Evolutionary conservation across 2,329 filamentous ascomycete genomes (phyloP), one percentile per base, ranked within the genome.

Genomic region (Hypomyces rosellus): DNA sequence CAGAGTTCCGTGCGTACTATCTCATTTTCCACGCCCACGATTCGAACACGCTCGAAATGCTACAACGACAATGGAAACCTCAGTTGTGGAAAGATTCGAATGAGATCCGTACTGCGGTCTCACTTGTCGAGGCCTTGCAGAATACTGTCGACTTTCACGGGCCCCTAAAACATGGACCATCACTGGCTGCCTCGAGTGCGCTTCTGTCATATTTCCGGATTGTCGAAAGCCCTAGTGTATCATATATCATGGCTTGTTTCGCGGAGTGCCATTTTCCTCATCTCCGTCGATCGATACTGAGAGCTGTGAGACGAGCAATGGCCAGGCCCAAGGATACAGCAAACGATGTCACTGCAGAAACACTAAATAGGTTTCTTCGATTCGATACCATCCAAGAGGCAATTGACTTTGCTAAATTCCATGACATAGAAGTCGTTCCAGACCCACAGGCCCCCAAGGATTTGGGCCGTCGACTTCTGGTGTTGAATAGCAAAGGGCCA

Each of bases 311-410:
- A 46, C 73, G 69, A 49, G 73, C 77, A 1, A 80, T 83, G 54
- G 72, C 77, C 2, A 74, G 81, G 50, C 77, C 78, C 20, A 74
- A 78, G 52, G 76, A 78, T 46, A 72, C 75, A 5, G 74, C 81
- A 2, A 81, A 78, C 56, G 82, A 85, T 55, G 74, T 85, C 42
- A 84, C 80, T 1, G 73, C 80, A 0, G 63, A 69, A 0, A 74
- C 73, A 5, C 64, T 85, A 22, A 83, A 83, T 59, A 67, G 65
- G 8, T 77, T 79, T 54, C 69, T 86, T n/a, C 72, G 74, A 14
- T 90, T 89, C 55, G 87, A 89, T 54, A 81, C 78, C 0, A 76
- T 85, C 50, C 67, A 78, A 33, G 82, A 89, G 51, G 84, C 87
- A 8, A 73, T 86, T 14, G 72, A 76, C 1, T 84, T 89, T 64